Evolutionary conservation across 2,329 filamentous ascomycete species (phyloP), one percentile per base, ranked within the genome.

Genomic region (Fusarium tanahbumbuense): DNA sequence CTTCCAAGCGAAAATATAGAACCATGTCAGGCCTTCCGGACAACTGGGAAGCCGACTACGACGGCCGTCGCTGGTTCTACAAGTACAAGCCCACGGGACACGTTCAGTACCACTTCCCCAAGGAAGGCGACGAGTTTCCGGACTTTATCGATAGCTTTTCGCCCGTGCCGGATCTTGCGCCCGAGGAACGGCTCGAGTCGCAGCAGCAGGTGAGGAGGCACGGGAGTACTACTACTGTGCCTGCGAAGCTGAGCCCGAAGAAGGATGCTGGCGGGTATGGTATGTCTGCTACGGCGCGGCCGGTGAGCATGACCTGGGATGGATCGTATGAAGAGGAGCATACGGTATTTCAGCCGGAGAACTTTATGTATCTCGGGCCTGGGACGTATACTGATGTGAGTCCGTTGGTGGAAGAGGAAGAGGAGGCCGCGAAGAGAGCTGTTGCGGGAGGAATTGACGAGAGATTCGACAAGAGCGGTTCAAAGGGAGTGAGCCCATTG

Each of bases 31-130:
- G 76, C 50, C 83, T 89, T 32, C 86, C 86, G 4, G 79, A 82
- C 10, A 84, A 85, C 57, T 89, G 87, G 87, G 85, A 87, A 60
- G 83, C 79, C 73, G 87, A 88, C 75, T 88, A 88, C 71, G 87
- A 89, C 68, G 86, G 86, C 56, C 72, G 69, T 22, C 83, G 87
- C 27, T 89, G 87, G 87, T 85, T 88, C 77, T 89, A 86, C 75
- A 83, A 82, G 54, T 88, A 86, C 78, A 85, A 81, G 67, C 79
- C 86, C 25, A 87, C 84, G 11, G 86, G 86, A 12, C 78, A 84
- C 37, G 77, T 84, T 18, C 87, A 89, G 75, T 89, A 84, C 72
- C 84, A 84, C 62, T 89, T 88, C 67, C 87, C 87, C 8, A 82
- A 81, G 45, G 82, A 84, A 8, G 87, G 87, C 67, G 87, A 89